Conservation (phyloP, 2,329 filamentous ascomycete genomes). For the Aspergillus ustus region DNA sequence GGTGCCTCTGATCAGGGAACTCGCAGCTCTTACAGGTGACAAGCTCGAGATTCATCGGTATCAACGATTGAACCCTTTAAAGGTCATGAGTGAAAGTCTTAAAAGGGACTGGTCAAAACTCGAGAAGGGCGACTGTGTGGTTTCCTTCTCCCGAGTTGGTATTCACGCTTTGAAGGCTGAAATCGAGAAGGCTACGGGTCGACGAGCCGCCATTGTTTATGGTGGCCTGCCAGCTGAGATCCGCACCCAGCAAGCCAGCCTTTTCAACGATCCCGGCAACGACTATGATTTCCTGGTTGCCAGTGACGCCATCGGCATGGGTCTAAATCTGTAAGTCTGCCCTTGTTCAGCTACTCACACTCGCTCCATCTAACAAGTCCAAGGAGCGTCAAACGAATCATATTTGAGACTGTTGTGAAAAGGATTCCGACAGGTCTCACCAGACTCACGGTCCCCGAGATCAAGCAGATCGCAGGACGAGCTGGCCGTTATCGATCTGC, state of each 20-base stretch:
- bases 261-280: slow-evolving; percentile 95
- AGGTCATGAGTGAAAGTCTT: slow-evolving; percentile 68
- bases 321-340: slow-evolving; percentile 75
- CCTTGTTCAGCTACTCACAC: neutral
- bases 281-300: slow-evolving; percentile 95
- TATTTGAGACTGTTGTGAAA: slow-evolving; percentile 81
- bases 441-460: slow-evolving; percentile 71
- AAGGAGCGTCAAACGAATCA: slow-evolving; percentile 79
- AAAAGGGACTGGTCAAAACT: slow-evolving; percentile 67
- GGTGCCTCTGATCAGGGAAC: slow-evolving; percentile 74
- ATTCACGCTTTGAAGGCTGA: slow-evolving; percentile 79
- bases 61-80: slow-evolving; percentile 77
- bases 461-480: slow-evolving; percentile 94
- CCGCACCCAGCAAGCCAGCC: slow-evolving; percentile 81
- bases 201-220: slow-evolving; percentile 89
- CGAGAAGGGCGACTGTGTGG: slow-evolving; percentile 86
- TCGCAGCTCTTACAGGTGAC: slow-evolving; percentile 82
- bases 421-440: slow-evolving; percentile 65
- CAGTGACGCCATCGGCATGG: slow-evolving; percentile 97
- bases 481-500: slow-evolving; percentile 85
- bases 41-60: slow-evolving; percentile 81
- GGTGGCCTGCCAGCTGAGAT: slow-evolving; percentile 91
- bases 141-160: slow-evolving; percentile 80
- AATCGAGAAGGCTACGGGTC: slow-evolving; percentile 76
- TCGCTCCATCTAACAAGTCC: slow-evolving; percentile 20